Base-by-base conservation (phyloP, 176 grass and related monocot genomes). In the Eleusine indica region DNA sequence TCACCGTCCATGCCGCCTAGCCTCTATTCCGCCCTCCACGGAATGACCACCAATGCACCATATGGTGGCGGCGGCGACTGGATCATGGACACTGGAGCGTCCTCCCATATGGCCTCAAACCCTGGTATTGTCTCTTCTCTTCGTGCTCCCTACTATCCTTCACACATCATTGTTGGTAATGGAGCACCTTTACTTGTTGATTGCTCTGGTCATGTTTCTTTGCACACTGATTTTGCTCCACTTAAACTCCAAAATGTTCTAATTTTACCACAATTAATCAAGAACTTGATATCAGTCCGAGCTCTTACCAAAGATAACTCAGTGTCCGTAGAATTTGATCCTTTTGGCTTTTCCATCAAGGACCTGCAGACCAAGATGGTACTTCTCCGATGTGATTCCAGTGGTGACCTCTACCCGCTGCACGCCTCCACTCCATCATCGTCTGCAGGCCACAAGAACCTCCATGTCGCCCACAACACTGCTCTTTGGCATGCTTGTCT, bases 191-290 rank as follows among this genome's bases (percentile, higher is more conserved):
- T 66, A 12, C 64, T 13, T 15, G 64, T 66, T 1, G 2, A 15
- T 4, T 8, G 6, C 3, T 15, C 3, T 12, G 29, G 21, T 2
- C 0, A 0, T 4, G 3, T 28, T 1, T 12, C 8, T 4, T 3
- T 65, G 4, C 62, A 25, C 3, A 65, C 25, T 1, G 25, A 25
- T 25, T 4, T 10, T 30, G 9, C 62, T 3, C 2, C 62, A 3
- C 61, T 9, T 1, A 3, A 14, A 3, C 10, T 1, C 14, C 10
- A 32, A 13, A 9, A 65, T 2, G 9, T 65, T 28, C 9, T 65
- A 2, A 28, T 65, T 0, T 22, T 28, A 14, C 25, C 62, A 0
- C 13, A 25, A 0, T 14, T 65, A 10, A 30, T 65, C 0, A 65
- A 65, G 29, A 65, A 65, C 32, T 65, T 65, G 14, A 14, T 65